Evolutionary conservation across 2,329 filamentous ascomycete genomes (phyloP), one percentile per base, ranked within the genome.

Genomic region (Hymenotorrendiella dingleyae): DNA sequence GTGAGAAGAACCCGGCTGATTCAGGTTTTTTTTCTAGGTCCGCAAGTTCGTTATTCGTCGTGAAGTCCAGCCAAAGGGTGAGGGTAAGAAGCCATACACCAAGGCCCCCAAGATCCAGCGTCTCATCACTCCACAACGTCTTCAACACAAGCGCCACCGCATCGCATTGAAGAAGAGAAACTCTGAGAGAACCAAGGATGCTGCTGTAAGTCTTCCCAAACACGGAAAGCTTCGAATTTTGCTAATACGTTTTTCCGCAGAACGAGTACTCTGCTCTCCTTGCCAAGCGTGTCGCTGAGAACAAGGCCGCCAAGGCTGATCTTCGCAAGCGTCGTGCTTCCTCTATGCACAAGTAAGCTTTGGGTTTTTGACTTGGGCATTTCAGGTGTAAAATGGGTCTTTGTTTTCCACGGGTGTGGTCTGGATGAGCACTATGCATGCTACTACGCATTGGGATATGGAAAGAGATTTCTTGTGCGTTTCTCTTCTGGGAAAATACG

Each of bases 101-200:
- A 98, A 98, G 87, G 93, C 93, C 64, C 93, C 93, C 72, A 94
- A 91, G 82, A 98, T 98, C 76, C 93, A 98, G 84, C 88, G 93
- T 71, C 88, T 98, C 64, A 89, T 98, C 64, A 98, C 93, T 67
- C 93, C 93, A 71, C 93, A 97, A 78, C 93, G 93, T 72, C 89
- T 98, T 68, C 93, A 98, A 82, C 93, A 95, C 86, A 98, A 97
- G 87, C 89, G 93, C 67, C 93, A 97, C 80, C 82, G 90, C 63
- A 77, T 94, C 65, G 91, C 93, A 66, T 85, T 98, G 76, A 98
- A 98, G 89, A 88, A 91, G 72, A 91, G 93, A 73, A 87, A 89
- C 68, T 76, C 90, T 66, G 93, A 98, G 80, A 86, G 90, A 73
- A 82, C 88, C 76, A 96, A 96, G 83, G 93, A 98, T 69, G 91